Conservation (phyloP, 2,329 filamentous ascomycete species). For the Torrubiella hemipterigena region DNA sequence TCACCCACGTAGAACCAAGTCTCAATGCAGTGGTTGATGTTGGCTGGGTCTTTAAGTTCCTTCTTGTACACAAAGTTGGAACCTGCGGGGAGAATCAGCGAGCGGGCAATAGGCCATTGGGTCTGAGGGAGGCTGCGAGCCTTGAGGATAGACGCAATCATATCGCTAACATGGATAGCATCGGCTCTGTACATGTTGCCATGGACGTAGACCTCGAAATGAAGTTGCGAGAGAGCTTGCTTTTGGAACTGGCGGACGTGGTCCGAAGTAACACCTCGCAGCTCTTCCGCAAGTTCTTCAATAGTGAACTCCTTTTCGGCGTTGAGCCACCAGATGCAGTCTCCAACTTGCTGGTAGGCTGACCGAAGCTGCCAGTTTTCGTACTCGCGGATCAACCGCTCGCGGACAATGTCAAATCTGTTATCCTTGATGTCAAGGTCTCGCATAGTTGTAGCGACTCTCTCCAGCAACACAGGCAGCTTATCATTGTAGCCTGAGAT, state of each 20-base stretch:
- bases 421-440: conserved; percentile 77
- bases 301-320: conserved; percentile 67
- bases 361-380: conserved; percentile 82
- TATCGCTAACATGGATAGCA: conserved; percentile 69
- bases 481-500: conserved; percentile 95
- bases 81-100: conserved; percentile 64
- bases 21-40: conserved; percentile 80
- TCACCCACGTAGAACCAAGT: conserved; percentile 63
- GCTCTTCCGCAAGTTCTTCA: conserved; percentile 66
- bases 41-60: conserved; percentile 71
- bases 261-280: conserved; percentile 61
- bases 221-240: conserved; percentile 68
- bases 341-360: conserved; percentile 78
- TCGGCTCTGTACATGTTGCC: conserved; percentile 95
- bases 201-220: conserved; percentile 79
- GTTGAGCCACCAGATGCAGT: conserved; percentile 71
- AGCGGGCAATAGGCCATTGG: conserved; percentile 71
- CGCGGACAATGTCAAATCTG: conserved; percentile 83
- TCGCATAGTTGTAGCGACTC: conserved; percentile 73
- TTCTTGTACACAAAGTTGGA: conserved; percentile 77
- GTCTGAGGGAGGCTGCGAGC: conserved; percentile 60
- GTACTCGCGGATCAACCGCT: conserved; percentile 63
- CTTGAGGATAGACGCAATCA: conserved; percentile 68
- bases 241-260: conserved; percentile 69
- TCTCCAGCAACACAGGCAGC: conserved; percentile 77